These are phyloP conservation scores for Colletotrichum filicis DNA, from an alignment of 2,329 filamentous ascomycete species.

Conservation along the genomic window DNA sequence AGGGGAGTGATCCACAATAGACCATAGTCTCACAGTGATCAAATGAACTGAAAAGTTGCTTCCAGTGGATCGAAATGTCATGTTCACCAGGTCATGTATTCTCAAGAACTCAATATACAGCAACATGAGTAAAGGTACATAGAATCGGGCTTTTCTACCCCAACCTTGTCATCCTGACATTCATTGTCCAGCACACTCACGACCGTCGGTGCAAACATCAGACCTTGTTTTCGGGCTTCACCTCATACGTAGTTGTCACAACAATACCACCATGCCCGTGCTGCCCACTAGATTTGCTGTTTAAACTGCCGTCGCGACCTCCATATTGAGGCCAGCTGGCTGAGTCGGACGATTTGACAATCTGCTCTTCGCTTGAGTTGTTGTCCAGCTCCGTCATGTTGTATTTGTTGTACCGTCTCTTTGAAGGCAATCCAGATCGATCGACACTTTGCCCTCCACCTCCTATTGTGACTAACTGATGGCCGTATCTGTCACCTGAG, in stretches of 20 bases:
- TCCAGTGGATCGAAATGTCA: too few species aligned
- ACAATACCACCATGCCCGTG: constrained; percentile 20
- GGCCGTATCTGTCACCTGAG: constrained; percentile 40
- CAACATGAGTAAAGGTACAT: too few species aligned
- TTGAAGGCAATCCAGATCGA: constrained; percentile 10
- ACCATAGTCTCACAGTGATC: too few species aligned
- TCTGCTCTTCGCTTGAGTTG: constrained; percentile 46
- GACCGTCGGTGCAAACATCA: background rate
- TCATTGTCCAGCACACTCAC: background rate
- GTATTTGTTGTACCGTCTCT: constrained; percentile 25
- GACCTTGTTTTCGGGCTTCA: background rate
- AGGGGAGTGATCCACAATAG: too few species aligned
- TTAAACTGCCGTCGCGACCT: background rate
- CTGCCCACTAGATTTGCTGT: constrained; percentile 6
- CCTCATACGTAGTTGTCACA: constrained; percentile 24
- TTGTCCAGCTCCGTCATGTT: constrained; percentile 40
- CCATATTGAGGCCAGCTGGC: background rate
- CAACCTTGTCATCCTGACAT: background rate
- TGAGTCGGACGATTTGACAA: constrained; percentile 39
- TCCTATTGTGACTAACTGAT: constrained; percentile 41
- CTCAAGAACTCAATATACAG: background rate
- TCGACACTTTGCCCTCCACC: constrained; percentile 35
- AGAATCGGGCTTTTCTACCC: too few species aligned
- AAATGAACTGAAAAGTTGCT: too few species aligned
- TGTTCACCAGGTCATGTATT: too few species aligned